These are phyloP conservation scores for Phytophthora nicotianae DNA, from an alignment of 352 stramenopile species.

Conservation along the genomic window DNA sequence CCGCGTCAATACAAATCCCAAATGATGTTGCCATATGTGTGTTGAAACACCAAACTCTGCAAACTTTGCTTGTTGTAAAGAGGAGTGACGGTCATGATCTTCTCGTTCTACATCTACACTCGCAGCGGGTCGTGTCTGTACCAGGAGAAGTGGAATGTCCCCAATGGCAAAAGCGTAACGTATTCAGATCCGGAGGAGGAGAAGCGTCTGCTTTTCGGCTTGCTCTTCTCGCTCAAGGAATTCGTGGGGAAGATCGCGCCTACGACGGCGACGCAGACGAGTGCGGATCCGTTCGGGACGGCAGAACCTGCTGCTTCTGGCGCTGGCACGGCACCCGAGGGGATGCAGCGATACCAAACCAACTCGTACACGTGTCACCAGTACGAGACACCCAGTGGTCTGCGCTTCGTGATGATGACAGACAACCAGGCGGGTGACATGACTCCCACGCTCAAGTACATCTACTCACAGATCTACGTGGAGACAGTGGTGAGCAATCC, in stretches of 20 bases:
- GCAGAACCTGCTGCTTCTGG: conserved; percentile 22
- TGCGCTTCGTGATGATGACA: conserved; percentile 92
- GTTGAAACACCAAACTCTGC: conserved; percentile 1
- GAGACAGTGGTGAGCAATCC: conserved; percentile 92
- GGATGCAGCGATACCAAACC: conserved; percentile 86
- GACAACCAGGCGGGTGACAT: conserved; percentile 89
- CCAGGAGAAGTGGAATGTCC: conserved; percentile 89
- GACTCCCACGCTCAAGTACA: conserved; percentile 78
- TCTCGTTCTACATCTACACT: conserved; percentile 94
- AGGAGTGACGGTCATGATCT: conserved; percentile 74
- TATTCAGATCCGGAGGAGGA: conserved; percentile 88
- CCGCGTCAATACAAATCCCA: conserved; percentile 15
- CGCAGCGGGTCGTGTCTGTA: conserved; percentile 88
- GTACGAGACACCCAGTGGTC: conserved; percentile 89
- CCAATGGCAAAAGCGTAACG: conserved; percentile 64
- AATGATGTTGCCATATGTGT: conserved; percentile 5
- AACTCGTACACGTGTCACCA: conserved; percentile 92
- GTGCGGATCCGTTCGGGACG: conserved; percentile 19
- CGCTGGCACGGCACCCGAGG: conserved; percentile 34
- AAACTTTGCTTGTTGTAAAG: neutral
- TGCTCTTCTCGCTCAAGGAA: conserved; percentile 93
- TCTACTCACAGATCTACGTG: conserved; percentile 91
- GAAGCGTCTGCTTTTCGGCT: conserved; percentile 91
- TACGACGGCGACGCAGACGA: conserved; percentile 24
- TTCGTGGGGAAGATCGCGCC: conserved; percentile 84